A percentile compares a stretch with the other conserved stretches of the same genome.
Evolutionary conservation across 1,284 basidiomycete genomes (phyloP).

Genomic region (Neonothopanus nambi): DNA sequence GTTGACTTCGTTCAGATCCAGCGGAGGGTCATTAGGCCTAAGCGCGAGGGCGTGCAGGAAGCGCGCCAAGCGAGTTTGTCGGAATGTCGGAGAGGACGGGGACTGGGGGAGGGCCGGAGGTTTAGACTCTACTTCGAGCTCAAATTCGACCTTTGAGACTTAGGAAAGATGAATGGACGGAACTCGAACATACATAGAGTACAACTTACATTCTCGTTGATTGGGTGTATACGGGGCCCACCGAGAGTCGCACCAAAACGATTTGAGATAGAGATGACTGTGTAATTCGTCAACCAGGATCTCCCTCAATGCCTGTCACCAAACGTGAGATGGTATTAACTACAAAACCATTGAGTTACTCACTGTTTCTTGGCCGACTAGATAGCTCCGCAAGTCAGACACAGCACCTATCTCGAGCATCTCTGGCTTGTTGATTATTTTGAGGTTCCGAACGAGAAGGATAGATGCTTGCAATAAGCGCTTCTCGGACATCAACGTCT

Average conservation of each 20-base stretch:
- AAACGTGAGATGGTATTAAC: slow-evolving; percentile 21
- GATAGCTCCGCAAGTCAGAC: slow-evolving; percentile 85
- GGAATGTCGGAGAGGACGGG: slow-evolving; percentile 39
- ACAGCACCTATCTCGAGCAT: slow-evolving; percentile 95
- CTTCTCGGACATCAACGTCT: slow-evolving; percentile 95
- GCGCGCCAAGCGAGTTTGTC: slow-evolving; percentile 52
- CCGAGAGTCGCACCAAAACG: slow-evolving; percentile 92
- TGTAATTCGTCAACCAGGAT: slow-evolving; percentile 96
- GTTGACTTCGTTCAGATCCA: slow-evolving; percentile 65
- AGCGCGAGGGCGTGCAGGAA: slow-evolving; percentile 74
- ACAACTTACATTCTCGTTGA: slow-evolving; percentile 70
- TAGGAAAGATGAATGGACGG: not conserved
- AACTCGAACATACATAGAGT: not conserved
- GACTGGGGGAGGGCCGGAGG: slow-evolving; percentile 23
- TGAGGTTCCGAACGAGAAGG: slow-evolving; percentile 86
- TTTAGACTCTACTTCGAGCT: slow-evolving; percentile 45
- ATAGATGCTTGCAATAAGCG: slow-evolving; percentile 88
- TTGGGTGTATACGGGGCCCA: slow-evolving; percentile 87
- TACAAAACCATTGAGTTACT: slow-evolving; percentile 27
- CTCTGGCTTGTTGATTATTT: slow-evolving; percentile 89
- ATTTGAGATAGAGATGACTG: slow-evolving; percentile 96
- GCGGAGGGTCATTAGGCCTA: slow-evolving; percentile 80
- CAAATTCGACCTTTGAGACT: slow-evolving; percentile 64
- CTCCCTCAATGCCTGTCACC: slow-evolving; percentile 78
- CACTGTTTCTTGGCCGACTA: slow-evolving; percentile 86